phyloP scores from a whole-genome alignment of 139 green algal genomes.

The Chlorella vulgaris region DNA sequence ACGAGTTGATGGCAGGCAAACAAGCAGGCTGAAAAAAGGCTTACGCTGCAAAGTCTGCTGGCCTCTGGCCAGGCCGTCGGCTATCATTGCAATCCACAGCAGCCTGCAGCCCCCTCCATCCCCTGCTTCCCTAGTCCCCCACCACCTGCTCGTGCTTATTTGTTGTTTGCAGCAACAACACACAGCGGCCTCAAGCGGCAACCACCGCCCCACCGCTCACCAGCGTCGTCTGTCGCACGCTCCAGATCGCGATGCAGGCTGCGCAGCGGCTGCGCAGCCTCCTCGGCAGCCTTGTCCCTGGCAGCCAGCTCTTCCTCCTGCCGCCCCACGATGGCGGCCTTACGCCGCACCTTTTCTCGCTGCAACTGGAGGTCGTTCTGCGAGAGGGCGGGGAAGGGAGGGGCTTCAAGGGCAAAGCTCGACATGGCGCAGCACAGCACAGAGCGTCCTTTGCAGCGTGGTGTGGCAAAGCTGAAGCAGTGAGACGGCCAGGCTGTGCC shows the following conservation, averaged over 20 bases:
- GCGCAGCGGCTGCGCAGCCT: conserved; percentile 13
- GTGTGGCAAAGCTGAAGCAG: too few species aligned
- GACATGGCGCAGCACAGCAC: neutral
- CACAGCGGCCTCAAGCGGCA: neutral
- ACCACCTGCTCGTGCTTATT: too few species aligned
- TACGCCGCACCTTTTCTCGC: conserved; percentile 80
- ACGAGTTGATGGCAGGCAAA: too few species aligned
- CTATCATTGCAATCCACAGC: neutral
- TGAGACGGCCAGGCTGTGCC: too few species aligned
- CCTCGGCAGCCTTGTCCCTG: conserved; percentile 52
- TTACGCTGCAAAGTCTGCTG: too few species aligned
- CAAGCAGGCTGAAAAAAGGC: too few species aligned
- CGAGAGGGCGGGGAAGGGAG: neutral
- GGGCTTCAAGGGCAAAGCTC: neutral
- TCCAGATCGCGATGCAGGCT: conserved; percentile 29
- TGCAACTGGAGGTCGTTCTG: conserved; percentile 69
- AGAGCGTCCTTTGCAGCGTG: neutral
- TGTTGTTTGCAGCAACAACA: too few species aligned
- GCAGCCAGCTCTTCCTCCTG: conserved; percentile 82
- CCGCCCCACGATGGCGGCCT: conserved; percentile 74
- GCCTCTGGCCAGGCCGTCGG: too few species aligned
- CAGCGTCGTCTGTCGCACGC: conserved; percentile 2
- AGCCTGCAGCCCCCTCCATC: neutral
- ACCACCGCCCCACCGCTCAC: neutral
- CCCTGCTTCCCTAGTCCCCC: too few species aligned